phyloP scores from a whole-genome alignment of 176 grass and related monocot species.

The Eremochloa ophiuroides region DNA sequence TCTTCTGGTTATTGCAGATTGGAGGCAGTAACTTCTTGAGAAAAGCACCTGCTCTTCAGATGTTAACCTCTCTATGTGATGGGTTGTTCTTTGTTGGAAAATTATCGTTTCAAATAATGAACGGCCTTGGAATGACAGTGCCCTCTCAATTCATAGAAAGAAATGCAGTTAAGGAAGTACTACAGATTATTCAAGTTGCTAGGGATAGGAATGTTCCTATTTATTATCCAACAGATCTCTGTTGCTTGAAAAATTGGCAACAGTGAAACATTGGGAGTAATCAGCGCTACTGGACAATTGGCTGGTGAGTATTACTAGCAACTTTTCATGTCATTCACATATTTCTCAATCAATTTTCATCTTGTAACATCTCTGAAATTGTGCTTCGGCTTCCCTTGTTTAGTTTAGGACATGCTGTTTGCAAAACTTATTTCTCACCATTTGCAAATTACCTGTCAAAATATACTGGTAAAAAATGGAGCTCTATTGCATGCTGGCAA shows the following conservation, averaged over 20 bases:
- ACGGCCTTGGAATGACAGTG: conserved; percentile 55
- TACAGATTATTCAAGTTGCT: conserved; percentile 63
- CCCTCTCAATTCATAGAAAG: conserved; percentile 52
- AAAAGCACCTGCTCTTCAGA: conserved; percentile 59
- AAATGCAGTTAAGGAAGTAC: conserved; percentile 44
- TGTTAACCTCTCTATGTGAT: conserved; percentile 69
- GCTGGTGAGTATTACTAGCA: conserved; percentile 40
- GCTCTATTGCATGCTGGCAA: background rate
- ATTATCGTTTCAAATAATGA: conserved; percentile 91
- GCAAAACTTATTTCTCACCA: background rate
- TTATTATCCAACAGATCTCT: conserved; percentile 74
- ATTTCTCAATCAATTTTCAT: background rate
- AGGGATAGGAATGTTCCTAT: conserved; percentile 57
- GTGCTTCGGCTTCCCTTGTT: background rate
- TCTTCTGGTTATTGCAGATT: conserved; percentile 64
- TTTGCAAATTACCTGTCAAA: conserved; percentile 1
- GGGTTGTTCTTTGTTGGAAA: conserved; percentile 76
- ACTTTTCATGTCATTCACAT: background rate
- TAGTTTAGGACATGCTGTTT: conserved; percentile 12
- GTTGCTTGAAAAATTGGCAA: conserved; percentile 51
- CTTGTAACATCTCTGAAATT: background rate
- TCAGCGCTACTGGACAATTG: conserved; percentile 49
- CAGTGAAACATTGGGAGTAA: conserved; percentile 24
- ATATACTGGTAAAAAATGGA: background rate
- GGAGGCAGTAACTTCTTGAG: conserved; percentile 78